Evolutionary conservation across 2,329 filamentous ascomycete genomes (phyloP).

Genomic region (Thielaviopsis ethacetica): DNA sequence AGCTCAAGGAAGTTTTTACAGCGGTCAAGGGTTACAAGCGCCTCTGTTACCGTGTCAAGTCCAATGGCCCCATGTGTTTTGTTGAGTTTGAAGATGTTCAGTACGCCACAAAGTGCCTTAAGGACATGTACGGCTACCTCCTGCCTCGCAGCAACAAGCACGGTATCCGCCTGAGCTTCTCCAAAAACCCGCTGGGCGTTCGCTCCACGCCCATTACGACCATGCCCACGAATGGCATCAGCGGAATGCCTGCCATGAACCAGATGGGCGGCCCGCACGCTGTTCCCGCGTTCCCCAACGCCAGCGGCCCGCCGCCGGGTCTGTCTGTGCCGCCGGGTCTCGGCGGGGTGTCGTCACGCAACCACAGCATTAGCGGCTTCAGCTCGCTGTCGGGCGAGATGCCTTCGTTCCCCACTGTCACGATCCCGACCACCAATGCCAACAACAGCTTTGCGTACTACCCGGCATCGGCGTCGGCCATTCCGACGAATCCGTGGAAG

Average conservation of each 20-base stretch:
- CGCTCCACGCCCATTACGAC: slow-evolving; percentile 54
- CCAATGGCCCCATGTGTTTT: slow-evolving; percentile 96
- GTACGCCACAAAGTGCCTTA: slow-evolving; percentile 77
- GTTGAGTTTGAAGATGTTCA: slow-evolving; percentile 93
- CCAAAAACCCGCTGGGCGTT: slow-evolving; percentile 90
- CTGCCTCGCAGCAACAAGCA: slow-evolving; percentile 89
- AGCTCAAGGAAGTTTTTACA: slow-evolving; percentile 83
- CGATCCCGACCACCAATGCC: background rate
- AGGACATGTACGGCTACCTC: slow-evolving; percentile 73
- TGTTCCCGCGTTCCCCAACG: slow-evolving; percentile 46
- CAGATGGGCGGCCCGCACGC: slow-evolving; percentile 39
- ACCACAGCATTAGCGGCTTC: background rate
- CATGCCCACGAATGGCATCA: slow-evolving; percentile 15
- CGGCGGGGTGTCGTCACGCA: slow-evolving; percentile 16
- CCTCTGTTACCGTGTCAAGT: slow-evolving; percentile 85
- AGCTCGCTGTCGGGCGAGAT: slow-evolving; percentile 9
- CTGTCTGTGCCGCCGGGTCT: slow-evolving; percentile 61
- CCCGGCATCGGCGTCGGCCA: slow-evolving; percentile 4
- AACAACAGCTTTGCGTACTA: slow-evolving; percentile 3
- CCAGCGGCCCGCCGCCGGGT: slow-evolving; percentile 67
- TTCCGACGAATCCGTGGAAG: slow-evolving; percentile 9
- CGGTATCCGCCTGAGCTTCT: slow-evolving; percentile 89
- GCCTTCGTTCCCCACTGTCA: background rate
- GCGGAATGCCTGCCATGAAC: slow-evolving; percentile 22
- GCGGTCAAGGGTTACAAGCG: slow-evolving; percentile 91